Evolutionary conservation across 1,139 yeast genomes (phyloP), one percentile per base, ranked within the genome.

Genomic region (Pneumocystis canis): DNA sequence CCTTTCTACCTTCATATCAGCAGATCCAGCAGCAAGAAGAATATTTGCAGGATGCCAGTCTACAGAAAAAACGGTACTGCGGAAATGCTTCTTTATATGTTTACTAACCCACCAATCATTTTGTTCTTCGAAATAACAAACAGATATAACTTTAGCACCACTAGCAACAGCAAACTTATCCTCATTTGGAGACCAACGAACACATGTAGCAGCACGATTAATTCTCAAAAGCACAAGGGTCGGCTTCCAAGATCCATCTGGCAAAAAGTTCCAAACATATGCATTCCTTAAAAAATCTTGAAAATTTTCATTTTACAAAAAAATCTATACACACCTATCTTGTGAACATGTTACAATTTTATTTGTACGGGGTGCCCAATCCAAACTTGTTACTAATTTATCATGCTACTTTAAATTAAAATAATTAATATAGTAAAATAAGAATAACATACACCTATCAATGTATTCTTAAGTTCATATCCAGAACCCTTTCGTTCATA

Each of bases 91-190:
- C 78, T 89, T 89, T 76, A 94, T 74, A 76, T 92, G 98, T 76
- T 90, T 92, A 28, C 97, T 89, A 62, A 92, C 90, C 99, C 99
- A 94, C 99, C 99, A 94, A 73, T 94, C 96, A 74, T 92, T 92
- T 71, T 90, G 97, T 67, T 81, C 87, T 74, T 94, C 98, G 74
- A 87, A 92, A 76, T 90, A 92, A 77, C 98, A 94, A 61, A 94
- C 87, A 20, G 98, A 96, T 74, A 94, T 85, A 66, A 88, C 85
- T 64, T 97, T 79, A 63, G 96, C 97, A 63, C 96, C 88, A 4
- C 97, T 88, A 0, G 97, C 98, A 59, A 92, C 97, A 1, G 98
- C 98, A 75, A 94, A 92, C 77, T 94, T 94, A 71, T 77, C 77
- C 25, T 97, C 97, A 68, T 82, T 83, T 32, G 97, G 96, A 4